phyloP scores from a whole-genome alignment of 2,329 filamentous ascomycete genomes.

The Epichloe gansuensis region DNA sequence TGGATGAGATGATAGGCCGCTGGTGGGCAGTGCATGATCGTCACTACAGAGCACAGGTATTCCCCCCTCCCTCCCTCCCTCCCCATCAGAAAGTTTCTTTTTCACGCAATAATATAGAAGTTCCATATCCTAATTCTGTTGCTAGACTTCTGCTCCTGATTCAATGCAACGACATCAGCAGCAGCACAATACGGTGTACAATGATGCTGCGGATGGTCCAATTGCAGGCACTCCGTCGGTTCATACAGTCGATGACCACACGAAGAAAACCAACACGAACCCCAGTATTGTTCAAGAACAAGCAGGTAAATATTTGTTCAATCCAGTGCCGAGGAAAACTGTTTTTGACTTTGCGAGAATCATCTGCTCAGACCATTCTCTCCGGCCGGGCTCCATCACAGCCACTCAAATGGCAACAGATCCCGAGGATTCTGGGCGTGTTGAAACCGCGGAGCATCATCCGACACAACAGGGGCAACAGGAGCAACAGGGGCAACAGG shows the following conservation, averaged over 20 bases:
- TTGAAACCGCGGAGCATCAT: neutral
- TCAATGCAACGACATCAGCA: neutral
- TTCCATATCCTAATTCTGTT: neutral
- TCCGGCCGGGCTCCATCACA: neutral
- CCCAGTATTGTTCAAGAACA: neutral
- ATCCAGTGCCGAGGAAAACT: neutral
- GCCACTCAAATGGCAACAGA: neutral
- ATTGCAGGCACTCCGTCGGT: neutral
- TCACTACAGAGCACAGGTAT: constrained; percentile 54
- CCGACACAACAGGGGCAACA: neutral
- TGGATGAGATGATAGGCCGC: constrained; percentile 68
- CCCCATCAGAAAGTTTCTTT: neutral
- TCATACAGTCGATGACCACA: neutral
- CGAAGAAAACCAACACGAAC: neutral
- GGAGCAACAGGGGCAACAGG: no score
- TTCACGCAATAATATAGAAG: neutral
- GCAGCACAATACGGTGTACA: neutral
- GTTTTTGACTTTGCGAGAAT: neutral
- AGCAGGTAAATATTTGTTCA: neutral
- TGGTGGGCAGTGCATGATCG: constrained; percentile 95
- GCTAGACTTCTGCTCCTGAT: neutral
- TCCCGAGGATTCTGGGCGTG: neutral
- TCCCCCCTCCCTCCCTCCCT: constrained; percentile 10
- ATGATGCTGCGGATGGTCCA: neutral
- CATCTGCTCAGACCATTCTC: neutral